Evolutionary conservation across 306 rosid genomes (phyloP).

Genomic region (Quercus bicolor): DNA sequence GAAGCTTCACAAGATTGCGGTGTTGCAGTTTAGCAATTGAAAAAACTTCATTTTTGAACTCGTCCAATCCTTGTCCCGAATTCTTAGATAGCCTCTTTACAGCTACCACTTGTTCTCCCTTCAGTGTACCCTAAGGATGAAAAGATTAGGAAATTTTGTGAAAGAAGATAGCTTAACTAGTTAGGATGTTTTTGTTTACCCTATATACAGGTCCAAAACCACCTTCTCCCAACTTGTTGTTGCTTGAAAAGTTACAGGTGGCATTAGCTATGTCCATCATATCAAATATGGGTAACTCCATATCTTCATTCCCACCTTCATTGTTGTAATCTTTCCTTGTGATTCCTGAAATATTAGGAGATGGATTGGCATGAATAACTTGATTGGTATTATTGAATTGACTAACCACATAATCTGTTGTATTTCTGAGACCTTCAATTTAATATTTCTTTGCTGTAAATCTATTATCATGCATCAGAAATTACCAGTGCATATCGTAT

Average conservation of each 20-base stretch:
- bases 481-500: neutral
- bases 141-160: neutral
- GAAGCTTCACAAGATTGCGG: constrained; percentile 43
- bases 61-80: constrained; percentile 54
- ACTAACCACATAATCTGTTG: neutral
- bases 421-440: no score
- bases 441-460: neutral
- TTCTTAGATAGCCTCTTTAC: constrained; percentile 52
- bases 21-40: constrained; percentile 41
- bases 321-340: neutral
- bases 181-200: constrained; percentile 21
- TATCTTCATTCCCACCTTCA: constrained; percentile 21
- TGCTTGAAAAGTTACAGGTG: constrained; percentile 42
- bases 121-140: constrained; percentile 50
- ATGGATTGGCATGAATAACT: neutral
- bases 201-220: constrained; percentile 62
- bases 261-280: constrained; percentile 30
- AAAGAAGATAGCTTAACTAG: neutral
- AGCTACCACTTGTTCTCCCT: constrained; percentile 45
- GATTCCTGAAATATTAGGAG: neutral
- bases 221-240: constrained; percentile 56
- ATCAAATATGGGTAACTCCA: constrained; percentile 45
- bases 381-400: neutral
- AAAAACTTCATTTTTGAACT: constrained; percentile 13
- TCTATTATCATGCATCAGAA: neutral